Evolutionary conservation across 2,329 filamentous ascomycete species (phyloP).

Genomic region (Pseudopithomyces maydicus): DNA sequence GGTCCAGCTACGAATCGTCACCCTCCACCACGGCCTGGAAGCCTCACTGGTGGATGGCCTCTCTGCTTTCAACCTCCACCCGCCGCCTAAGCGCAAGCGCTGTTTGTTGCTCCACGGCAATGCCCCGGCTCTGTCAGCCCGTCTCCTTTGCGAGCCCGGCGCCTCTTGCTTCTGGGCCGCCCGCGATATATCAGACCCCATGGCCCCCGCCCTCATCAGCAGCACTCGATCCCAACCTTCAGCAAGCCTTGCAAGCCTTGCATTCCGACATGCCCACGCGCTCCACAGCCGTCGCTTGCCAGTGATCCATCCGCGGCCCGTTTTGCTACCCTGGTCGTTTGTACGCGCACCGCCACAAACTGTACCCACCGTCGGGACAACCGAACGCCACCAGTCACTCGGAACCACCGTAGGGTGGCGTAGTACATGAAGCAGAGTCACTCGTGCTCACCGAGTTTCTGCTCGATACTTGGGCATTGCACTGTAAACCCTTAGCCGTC

Average conservation of each 20-base stretch:
- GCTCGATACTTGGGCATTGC: constrained; percentile 29
- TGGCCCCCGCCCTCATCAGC: constrained; percentile 28
- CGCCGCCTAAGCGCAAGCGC: constrained; percentile 44
- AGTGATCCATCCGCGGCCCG: constrained; percentile 31
- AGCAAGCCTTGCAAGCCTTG: constrained; percentile 24
- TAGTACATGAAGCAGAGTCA: constrained; percentile 21
- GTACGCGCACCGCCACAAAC: constrained; percentile 31
- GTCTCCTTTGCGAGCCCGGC: constrained; percentile 31
- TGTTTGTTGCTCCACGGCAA: constrained; percentile 35
- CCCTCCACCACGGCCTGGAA: constrained; percentile 29
- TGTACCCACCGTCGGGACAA: constrained; percentile 7
- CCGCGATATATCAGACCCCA: constrained; percentile 36
- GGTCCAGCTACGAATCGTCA: constrained; percentile 42
- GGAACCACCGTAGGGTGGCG: constrained; percentile 35
- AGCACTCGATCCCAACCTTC: constrained; percentile 22
- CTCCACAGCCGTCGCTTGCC: constrained; percentile 38
- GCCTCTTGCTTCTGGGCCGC: constrained; percentile 25
- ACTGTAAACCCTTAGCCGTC: constrained; percentile 29
- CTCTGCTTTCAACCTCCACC: constrained; percentile 38
- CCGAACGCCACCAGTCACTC: constrained; percentile 31
- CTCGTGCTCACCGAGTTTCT: constrained; percentile 36
- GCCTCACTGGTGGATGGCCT: constrained; percentile 31
- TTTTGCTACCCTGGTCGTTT: constrained; percentile 24
- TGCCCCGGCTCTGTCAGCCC: constrained; percentile 27
- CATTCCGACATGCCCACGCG: constrained; percentile 31